Evolutionary conservation across 345 rosid species (phyloP).

Genomic region (Abelmoschus esculentus): DNA sequence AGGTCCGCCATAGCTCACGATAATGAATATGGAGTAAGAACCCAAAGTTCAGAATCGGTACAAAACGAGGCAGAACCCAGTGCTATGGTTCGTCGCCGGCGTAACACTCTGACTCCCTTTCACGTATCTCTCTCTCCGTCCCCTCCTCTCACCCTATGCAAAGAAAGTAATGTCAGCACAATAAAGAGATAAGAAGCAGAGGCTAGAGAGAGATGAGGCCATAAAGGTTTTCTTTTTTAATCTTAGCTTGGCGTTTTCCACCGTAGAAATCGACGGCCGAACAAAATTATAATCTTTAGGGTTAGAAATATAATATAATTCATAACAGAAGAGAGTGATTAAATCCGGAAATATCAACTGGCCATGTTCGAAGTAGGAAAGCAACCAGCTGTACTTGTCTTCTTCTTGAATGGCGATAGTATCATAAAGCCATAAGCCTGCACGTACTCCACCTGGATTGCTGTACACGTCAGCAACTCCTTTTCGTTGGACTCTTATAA

Average conservation of each 20-base stretch:
- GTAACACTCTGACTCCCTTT: conserved; percentile 17
- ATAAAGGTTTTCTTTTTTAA: background rate
- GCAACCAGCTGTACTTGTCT: conserved; percentile 33
- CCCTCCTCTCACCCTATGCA: background rate
- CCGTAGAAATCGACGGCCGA: conserved; percentile 32
- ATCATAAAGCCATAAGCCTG: conserved; percentile 8
- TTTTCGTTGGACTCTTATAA: background rate
- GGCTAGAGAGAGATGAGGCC: conserved; percentile 7
- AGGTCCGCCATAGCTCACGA: conserved; percentile 42
- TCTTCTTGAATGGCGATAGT: conserved; percentile 24
- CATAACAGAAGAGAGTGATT: background rate
- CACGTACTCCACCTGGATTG: conserved; percentile 4
- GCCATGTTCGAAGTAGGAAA: background rate
- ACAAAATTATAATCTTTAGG: background rate
- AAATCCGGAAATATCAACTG: background rate
- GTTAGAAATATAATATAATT: background rate
- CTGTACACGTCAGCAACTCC: background rate
- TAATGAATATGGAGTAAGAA: background rate
- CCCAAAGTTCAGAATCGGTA: conserved; percentile 17
- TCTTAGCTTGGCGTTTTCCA: conserved; percentile 31
- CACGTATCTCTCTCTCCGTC: conserved; percentile 15
- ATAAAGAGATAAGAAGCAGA: conserved; percentile 16
- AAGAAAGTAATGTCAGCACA: conserved; percentile 17
- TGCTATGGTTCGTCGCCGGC: conserved; percentile 45
- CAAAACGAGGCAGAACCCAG: conserved; percentile 24